Evolutionary conservation across 805 yeast species (phyloP).

Genomic region (Cyberlindnera suaveolens): DNA sequence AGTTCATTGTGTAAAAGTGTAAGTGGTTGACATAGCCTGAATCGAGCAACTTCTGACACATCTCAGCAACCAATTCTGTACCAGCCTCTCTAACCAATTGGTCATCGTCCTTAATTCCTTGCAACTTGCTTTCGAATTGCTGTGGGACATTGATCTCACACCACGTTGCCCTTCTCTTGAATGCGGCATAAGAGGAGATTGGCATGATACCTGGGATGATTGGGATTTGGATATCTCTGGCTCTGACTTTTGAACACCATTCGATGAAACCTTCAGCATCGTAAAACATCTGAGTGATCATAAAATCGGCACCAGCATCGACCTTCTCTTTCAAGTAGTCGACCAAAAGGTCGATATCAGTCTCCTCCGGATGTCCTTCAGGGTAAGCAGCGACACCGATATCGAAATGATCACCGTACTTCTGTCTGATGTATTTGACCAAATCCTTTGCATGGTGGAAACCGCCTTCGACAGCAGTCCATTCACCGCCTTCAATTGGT

Average conservation of each 20-base stretch:
- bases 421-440: constrained; percentile 62
- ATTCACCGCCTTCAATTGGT: constrained; percentile 57
- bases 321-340: constrained; percentile 75
- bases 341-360: constrained; percentile 41
- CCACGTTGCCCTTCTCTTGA: constrained; percentile 92
- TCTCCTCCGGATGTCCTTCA: constrained; percentile 93
- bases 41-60: constrained; percentile 70
- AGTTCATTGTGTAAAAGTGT: constrained; percentile 96
- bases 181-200: constrained; percentile 89
- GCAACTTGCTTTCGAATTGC: constrained; percentile 60
- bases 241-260: constrained; percentile 75
- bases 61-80: constrained; percentile 69
- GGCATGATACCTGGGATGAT: constrained; percentile 99
- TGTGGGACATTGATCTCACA: constrained; percentile 78
- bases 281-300: constrained; percentile 95
- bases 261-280: constrained; percentile 78
- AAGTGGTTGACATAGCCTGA: constrained; percentile 76
- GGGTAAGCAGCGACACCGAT: constrained; percentile 98
- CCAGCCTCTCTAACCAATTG: constrained; percentile 81
- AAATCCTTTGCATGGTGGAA: constrained; percentile 86
- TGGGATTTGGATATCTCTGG: constrained; percentile 71
- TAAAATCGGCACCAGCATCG: constrained; percentile 91
- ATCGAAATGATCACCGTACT: constrained; percentile 84
- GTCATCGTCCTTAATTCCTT: constrained; percentile 87
- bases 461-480: constrained; percentile 54